phyloP scores from a whole-genome alignment of 1,284 basidiomycete genomes.

The Tylopilus sp. region DNA sequence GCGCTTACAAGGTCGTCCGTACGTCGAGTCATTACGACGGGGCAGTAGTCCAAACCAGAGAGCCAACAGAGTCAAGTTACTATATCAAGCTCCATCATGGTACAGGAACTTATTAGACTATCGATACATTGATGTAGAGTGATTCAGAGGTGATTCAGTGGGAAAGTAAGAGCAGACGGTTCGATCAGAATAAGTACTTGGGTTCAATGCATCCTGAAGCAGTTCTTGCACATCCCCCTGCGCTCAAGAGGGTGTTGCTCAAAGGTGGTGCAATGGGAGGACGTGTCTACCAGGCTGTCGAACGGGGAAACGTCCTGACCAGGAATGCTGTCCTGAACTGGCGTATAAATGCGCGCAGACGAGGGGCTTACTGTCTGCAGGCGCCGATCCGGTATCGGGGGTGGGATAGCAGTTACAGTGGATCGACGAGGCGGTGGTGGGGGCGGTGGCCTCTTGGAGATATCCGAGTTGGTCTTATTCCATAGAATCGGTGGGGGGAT shows the following conservation, averaged over 20 bases:
- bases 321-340: not conserved
- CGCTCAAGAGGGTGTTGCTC: conserved; percentile 19
- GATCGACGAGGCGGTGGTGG: conserved; percentile 42
- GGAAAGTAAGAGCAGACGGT: not conserved
- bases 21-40: too few relatives aligned
- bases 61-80: not conserved
- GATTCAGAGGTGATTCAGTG: not conserved
- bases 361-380: conserved; percentile 10
- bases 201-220: conserved; percentile 26
- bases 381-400: conserved; percentile 24
- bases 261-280: conserved; percentile 20
- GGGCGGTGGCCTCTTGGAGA: conserved; percentile 33
- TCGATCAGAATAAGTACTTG: not conserved
- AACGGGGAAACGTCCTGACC: conserved; percentile 27
- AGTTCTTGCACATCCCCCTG: conserved; percentile 25
- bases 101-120: not conserved
- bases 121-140: conserved; percentile 14
- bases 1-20: not conserved
- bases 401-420: conserved; percentile 14
- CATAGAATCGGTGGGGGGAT: conserved; percentile 33
- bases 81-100: not conserved
- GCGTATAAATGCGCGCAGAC: conserved; percentile 10
- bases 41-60: not conserved
- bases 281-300: conserved; percentile 31
- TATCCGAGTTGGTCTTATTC: conserved; percentile 25